Base-by-base conservation (phyloP, 2,329 filamentous ascomycete species). In the Ceratocystis harringtonii region DNA sequence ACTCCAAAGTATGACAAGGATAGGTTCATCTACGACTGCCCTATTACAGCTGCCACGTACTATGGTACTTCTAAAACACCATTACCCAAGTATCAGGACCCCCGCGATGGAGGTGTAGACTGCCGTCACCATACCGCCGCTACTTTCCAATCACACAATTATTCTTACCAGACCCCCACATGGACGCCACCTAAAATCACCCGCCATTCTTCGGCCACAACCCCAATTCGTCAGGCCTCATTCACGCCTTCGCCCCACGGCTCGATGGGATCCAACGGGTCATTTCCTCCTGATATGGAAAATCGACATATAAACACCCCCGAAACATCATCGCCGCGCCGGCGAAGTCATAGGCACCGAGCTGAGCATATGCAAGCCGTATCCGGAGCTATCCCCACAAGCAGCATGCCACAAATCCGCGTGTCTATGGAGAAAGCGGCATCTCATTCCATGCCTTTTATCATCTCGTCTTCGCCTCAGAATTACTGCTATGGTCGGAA, bases 121-220 rank as follows among this genome's bases (percentile, higher is more conserved):
- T 30, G 55, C 25, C 58, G 62, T 8, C 48, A 48, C 48, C 43
- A 48, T 32, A 41, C 45, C 4, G 41, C 45, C 4, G 41, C 62
- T 12, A 62, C 30, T 28, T 62, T 57, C 22, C 61, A 50, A 19
- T 58, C 61, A 30, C 62, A 58, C 19, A 58, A 45, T 10, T 28
- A 55, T 28, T 55, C 62, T 4, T 50, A 57, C 17, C 55, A 45
- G 22, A 12, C 64, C 2, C 41, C 32, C 2, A 12, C 32, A 15
- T 44, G 58, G 32, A 62, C 52, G 41, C 52, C 57, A 17, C 65
- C 65, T 8, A 55, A 63, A 25, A 67, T 67, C 45, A 48, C 62
- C 5, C 62, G 62, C 10, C 65, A 67, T 58, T 17, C 64, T 10
- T 67, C 65, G 12, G 65, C 57, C 5, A 25, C 50, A 28, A 15